A percentile compares a stretch with the other conserved stretches of the same genome.
These are phyloP conservation scores for Pleurotus tuber-regium DNA, from an alignment of 768 basidiomycete species.

Conservation along the genomic window DNA sequence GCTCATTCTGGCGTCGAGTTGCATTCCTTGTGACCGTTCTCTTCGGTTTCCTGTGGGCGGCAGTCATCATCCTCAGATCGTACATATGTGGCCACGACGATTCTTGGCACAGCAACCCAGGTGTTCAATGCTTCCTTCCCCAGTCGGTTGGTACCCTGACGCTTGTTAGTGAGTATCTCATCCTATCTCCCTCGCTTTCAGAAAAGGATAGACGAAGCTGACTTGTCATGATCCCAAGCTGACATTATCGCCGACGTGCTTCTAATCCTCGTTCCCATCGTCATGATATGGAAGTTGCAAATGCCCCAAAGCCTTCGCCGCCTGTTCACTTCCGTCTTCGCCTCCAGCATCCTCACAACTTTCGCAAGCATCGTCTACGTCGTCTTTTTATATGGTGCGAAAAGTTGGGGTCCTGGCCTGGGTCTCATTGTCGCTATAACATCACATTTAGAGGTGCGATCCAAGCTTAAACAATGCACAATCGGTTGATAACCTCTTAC, in stretches of 20 bases:
- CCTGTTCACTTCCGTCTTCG: slow-evolving; percentile 11
- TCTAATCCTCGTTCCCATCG: slow-evolving; percentile 10
- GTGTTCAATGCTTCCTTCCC: slow-evolving; percentile 4
- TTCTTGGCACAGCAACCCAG: slow-evolving; percentile 2
- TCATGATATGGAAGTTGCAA: slow-evolving; percentile 10
- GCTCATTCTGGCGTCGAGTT: background rate
- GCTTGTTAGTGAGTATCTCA: slow-evolving; percentile 7
- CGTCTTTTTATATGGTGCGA: background rate
- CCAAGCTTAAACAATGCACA: too few species aligned
- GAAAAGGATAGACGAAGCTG: background rate
- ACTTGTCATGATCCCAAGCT: background rate
- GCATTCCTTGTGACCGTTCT: background rate
- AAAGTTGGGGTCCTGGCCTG: slow-evolving; percentile 6
- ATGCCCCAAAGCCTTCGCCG: slow-evolving; percentile 10
- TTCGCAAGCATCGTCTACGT: slow-evolving; percentile 10
- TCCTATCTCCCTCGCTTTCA: background rate
- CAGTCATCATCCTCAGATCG: background rate
- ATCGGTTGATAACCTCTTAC: too few species aligned
- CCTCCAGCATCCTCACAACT: slow-evolving; percentile 10
- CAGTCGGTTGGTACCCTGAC: background rate
- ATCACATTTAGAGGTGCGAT: slow-evolving; percentile 10
- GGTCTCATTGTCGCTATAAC: slow-evolving; percentile 1
- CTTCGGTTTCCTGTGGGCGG: slow-evolving; percentile 4
- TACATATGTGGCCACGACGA: background rate
- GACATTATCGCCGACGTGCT: slow-evolving; percentile 13